Evolutionary conservation across 2,329 filamentous ascomycete genomes (phyloP).

Genomic region (Cladosporium phlei): DNA sequence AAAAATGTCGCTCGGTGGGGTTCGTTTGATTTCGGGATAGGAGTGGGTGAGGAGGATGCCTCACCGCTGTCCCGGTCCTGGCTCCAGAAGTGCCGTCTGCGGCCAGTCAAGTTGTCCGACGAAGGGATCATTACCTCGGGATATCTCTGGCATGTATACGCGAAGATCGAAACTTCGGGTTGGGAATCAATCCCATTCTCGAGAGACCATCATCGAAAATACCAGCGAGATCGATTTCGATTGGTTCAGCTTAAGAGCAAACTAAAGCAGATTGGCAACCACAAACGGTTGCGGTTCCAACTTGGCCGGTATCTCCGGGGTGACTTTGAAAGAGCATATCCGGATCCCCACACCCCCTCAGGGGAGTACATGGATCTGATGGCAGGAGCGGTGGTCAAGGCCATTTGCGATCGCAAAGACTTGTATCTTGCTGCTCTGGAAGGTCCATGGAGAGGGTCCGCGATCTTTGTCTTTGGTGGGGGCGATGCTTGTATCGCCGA

Average conservation of each 20-base stretch:
- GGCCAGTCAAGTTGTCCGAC: neutral
- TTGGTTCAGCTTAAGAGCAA: too few species aligned
- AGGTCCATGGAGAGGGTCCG: neutral
- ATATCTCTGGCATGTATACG: conserved; percentile 7
- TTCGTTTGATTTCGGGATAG: too few species aligned
- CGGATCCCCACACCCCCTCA: neutral
- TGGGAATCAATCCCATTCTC: too few species aligned
- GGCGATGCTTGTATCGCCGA: neutral
- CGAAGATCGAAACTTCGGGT: too few species aligned
- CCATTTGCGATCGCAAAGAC: neutral
- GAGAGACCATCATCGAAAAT: too few species aligned
- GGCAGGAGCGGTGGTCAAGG: conserved; percentile 6
- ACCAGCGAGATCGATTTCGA: too few species aligned
- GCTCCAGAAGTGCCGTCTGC: conserved; percentile 11
- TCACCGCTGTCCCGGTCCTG: too few species aligned
- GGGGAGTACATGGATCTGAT: conserved; percentile 12
- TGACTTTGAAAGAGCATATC: too few species aligned
- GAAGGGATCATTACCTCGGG: neutral
- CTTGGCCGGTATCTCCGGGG: too few species aligned
- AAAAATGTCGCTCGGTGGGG: too few species aligned
- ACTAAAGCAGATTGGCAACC: neutral
- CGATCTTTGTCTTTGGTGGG: conserved; percentile 13
- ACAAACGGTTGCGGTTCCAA: too few species aligned
- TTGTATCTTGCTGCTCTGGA: conserved; percentile 1
- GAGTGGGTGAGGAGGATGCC: too few species aligned